Evolutionary conservation across 169 alveolate genomes (phyloP), one percentile per base, ranked within the genome.

Genomic region (Plasmodium blacklocki): DNA sequence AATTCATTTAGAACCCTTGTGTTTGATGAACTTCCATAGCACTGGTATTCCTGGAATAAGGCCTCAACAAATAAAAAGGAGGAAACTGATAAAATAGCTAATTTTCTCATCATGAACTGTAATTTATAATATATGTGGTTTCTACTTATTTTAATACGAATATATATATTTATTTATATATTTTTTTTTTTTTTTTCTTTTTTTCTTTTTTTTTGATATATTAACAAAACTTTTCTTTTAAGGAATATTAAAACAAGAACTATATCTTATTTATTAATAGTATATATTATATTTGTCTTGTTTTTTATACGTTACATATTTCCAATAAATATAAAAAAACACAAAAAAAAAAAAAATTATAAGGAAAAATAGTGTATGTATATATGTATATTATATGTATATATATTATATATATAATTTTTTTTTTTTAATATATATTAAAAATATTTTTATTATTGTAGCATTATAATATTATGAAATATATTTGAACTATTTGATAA

Each of bases 11-110:
- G 56, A 43, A 62, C 54, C 39, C 70, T 80, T 39, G 62, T n/a
- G 14, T 26, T 43, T n/a, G 14, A 32, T 39, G 29, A 19, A 56
- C 56, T 59, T 80, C 21, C 71, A 68, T 80, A 52, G 43, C 58
- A 73, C 4, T 26, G 70, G 12, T 18, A 62, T 58, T 39, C 73
- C 7, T 74, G 71, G 62, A 45, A 49, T 21, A 66, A 29, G 9
- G 52, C 54, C 39, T 80, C 73, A 49, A 43, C 90, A 43, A 80
- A 54, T 49, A 80, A 72, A 72, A 80, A 56, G 26, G 90, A 66
- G 0, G 90, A 50, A 4, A 68, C 73, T 8, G 80, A 74, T 52
- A 80, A 43, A 32, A 68, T 59, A 29, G 59, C 52, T 21, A 67
- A 80, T 23, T 80, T 80, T 56, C 39, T 80, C 90, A 80, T 80